These are phyloP conservation scores for Sphagnum fallax DNA, from an alignment of 228 moss, liverwort and hornwort species.

Conservation along the genomic window DNA sequence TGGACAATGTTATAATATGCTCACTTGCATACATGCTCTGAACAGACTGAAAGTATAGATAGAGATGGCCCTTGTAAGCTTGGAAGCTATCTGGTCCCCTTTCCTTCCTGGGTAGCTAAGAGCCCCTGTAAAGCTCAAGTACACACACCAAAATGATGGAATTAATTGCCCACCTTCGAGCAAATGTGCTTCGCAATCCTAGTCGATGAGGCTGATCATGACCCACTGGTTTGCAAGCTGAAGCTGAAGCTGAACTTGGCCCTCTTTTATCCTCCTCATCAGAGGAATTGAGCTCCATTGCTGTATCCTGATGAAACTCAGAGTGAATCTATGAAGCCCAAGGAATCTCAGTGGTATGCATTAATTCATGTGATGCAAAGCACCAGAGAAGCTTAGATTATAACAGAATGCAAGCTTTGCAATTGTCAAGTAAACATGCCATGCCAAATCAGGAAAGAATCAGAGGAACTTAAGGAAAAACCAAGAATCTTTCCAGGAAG, in stretches of 20 bases:
- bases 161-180: constrained; percentile 7
- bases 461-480: too few relatives aligned
- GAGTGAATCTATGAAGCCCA: not conserved
- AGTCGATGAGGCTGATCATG: constrained; percentile 17
- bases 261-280: constrained; percentile 46
- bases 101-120: too few relatives aligned
- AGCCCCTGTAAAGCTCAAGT: too few relatives aligned
- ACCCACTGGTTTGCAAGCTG: constrained; percentile 9
- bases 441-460: too few relatives aligned
- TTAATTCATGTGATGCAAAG: not conserved
- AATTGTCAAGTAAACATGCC: too few relatives aligned
- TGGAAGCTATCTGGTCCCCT: too few relatives aligned
- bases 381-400: too few relatives aligned
- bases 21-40: not conserved
- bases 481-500: too few relatives aligned
- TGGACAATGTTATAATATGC: not conserved
- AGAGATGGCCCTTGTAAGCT: too few relatives aligned
- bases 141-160: not conserved
- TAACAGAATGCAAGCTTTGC: too few relatives aligned
- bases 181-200: constrained; percentile 27
- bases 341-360: not conserved
- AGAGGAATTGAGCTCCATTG: constrained; percentile 79
- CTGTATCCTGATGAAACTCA: constrained; percentile 44
- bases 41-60: not conserved
- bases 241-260: constrained; percentile 7